Evolutionary conservation across 2,329 filamentous ascomycete genomes (phyloP).

Genomic region (Aspergillus costaricaensis): DNA sequence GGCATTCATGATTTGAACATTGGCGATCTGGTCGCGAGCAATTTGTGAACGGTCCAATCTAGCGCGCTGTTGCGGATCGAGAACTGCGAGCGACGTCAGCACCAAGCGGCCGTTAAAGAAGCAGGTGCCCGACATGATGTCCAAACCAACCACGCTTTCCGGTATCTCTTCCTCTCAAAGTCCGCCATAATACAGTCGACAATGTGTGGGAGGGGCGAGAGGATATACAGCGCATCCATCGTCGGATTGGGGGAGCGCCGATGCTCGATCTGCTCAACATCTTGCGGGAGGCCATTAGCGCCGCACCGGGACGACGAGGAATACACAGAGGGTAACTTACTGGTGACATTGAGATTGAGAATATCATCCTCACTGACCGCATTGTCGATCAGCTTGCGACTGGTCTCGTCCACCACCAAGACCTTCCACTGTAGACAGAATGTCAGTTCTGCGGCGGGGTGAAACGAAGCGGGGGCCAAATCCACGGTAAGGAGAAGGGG

Average conservation of each 20-base stretch:
- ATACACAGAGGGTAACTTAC: slow-evolving; percentile 47
- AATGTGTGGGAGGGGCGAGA: slow-evolving; percentile 82
- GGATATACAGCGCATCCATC: slow-evolving; percentile 93
- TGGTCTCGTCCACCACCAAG: slow-evolving; percentile 80
- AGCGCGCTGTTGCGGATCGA: slow-evolving; percentile 69
- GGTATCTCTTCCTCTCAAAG: slow-evolving; percentile 81
- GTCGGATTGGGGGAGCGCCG: slow-evolving; percentile 77
- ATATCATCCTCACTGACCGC: slow-evolving; percentile 94
- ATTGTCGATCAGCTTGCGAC: slow-evolving; percentile 85
- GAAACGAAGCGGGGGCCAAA: neutral
- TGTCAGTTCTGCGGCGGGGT: slow-evolving; percentile 28
- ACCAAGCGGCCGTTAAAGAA: neutral
- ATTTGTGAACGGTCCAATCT: slow-evolving; percentile 72
- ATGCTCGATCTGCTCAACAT: slow-evolving; percentile 92
- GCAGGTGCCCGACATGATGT: slow-evolving; percentile 59
- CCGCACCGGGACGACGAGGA: slow-evolving; percentile 5
- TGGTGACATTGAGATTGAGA: slow-evolving; percentile 92
- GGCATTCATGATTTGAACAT: slow-evolving; percentile 79
- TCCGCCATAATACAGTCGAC: slow-evolving; percentile 94
- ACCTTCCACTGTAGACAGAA: slow-evolving; percentile 80
- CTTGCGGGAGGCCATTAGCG: slow-evolving; percentile 49
- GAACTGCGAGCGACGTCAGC: slow-evolving; percentile 50
- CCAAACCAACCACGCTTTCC: slow-evolving; percentile 80
- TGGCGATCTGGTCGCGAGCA: slow-evolving; percentile 72
- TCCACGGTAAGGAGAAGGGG: slow-evolving; percentile 26